Base-by-base conservation (phyloP, 148 eudicot genomes). In the Drosera capensis region DNA sequence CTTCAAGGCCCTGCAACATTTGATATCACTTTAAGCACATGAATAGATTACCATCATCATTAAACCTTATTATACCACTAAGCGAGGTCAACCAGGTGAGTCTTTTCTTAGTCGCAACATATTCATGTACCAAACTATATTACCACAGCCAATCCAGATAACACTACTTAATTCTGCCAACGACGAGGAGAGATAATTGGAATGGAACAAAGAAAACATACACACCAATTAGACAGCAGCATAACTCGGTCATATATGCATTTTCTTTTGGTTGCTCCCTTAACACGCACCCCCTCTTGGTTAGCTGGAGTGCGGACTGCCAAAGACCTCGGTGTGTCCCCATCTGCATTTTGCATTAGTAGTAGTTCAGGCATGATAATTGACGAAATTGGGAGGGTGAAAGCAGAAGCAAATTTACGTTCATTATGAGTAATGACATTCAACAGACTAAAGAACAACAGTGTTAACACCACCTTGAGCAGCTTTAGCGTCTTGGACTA, bases 271-370 rank as follows among this genome's bases (percentile, higher is more conserved):
- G 59, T 46, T 14, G 56, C 38, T 51, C 69, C 51, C 48, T 56
- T 68, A 37, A 56, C 20, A 21, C 43, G 29, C n/a, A n/a, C n/a
- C n/a, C n/a, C n/a, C 60, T 85, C 93, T 45, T 49, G 72, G 52
- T 63, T 44, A 60, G 81, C 85, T 39, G 99, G 95, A 46, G 99
- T 80, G 28, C 52, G 78, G 18, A 76, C 63, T 37, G 48, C 65
- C 48, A 67, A 55, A 45, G 67, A 40, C 49, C 68, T 72, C n/a
- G 68, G 70, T 8, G 64, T 45, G 20, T 23, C 30, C 26, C 42
- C 65, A 55, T 58, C 95, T 80, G 70, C 59, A 64, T 47, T n/a
- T n/a, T n/a, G n/a, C n/a, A n/a, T n/a, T n/a, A n/a, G n/a, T n/a
- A n/a, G n/a, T n/a, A n/a, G n/a, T n/a, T n/a, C 8, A 7, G 43